Conservation (phyloP, 345 rosid species). For the Gynandropsis gynandra region DNA sequence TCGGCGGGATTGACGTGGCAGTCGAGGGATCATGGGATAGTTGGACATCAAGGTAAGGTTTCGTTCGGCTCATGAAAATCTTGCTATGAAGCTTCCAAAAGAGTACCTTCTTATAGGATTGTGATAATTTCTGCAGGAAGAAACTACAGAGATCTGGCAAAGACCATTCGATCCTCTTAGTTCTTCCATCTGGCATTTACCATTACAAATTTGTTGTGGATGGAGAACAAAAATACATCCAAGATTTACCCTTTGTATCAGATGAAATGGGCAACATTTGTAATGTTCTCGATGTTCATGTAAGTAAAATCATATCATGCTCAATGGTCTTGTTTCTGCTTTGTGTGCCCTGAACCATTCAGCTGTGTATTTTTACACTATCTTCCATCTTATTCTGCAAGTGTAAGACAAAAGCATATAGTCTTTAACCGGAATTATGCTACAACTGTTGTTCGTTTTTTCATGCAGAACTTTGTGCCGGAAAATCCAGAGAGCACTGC, state of each 20-base stretch:
- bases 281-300: conserved; percentile 80
- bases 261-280: conserved; percentile 61
- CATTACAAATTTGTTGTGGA: conserved; percentile 87
- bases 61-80: not conserved
- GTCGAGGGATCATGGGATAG: conserved; percentile 97
- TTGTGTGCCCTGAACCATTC: too few species aligned
- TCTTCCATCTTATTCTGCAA: not conserved
- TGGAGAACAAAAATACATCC: conserved; percentile 69
- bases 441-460: not conserved
- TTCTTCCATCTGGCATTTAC: conserved; percentile 70
- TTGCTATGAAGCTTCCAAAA: not conserved
- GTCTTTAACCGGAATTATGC: too few species aligned
- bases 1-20: conserved; percentile 77
- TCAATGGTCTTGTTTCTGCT: too few species aligned
- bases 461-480: conserved; percentile 59
- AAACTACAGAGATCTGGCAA: conserved; percentile 68
- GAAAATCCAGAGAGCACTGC: conserved; percentile 69
- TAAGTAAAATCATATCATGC: too few species aligned
- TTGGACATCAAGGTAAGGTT: conserved; percentile 61
- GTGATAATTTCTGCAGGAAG: conserved; percentile 42
- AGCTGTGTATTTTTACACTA: too few species aligned
- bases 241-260: conserved; percentile 68
- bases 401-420: not conserved
- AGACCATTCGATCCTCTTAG: conserved; percentile 72
- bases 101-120: not conserved